Evolutionary conservation across 2,329 filamentous ascomycete species (phyloP), one percentile per base, ranked within the genome.

Genomic region (Fusarium guadeloupense): DNA sequence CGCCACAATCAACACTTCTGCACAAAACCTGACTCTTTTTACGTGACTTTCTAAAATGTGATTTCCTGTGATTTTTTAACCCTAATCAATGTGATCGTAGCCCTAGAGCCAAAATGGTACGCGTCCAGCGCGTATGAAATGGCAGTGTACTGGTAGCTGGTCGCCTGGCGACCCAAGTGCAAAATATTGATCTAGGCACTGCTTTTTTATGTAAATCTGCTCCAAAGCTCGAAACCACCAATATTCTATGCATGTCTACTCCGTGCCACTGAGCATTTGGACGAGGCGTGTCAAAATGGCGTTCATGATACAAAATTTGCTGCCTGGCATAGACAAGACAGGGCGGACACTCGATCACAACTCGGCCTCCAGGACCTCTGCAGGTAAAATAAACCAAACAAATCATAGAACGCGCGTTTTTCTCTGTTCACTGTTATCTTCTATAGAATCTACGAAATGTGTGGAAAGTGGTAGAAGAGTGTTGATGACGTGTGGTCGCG

Each of bases 391-490:
- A n/a, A 17, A 14, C 25, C 10, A 26, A 16, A 7, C 9, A 3
- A 0, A 1, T 1, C 1, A 0, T 28, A 37, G 3, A 16, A 1
- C 4, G 0, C 19, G 3, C 2, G 12, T 19, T 6, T 6, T 9
- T 37, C 5, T 34, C 13, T 12, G 20, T 7, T 10, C 0, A 3
- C 2, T 26, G n/a, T 16, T 14, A 19, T 16, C 46, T 19, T 25
- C 20, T 31, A 7, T 7, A 16, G 16, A 20, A 5, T 46, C 53
- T 25, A 8, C 16, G 13, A 4, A 9, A 33, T 40, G 3, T 10
- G 13, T 20, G 41, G 45, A 59, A 42, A 35, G 3, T 59, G 8
- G 25, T 46, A n/a, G 46, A 59, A 45, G 40, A 46, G 54, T 59
- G 46, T 23, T 13, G 25, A 12, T 13, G 28, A 17, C 19, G 4